Conservation (phyloP, 2,329 filamentous ascomycete species). For the Ophioceras dolichostomum region DNA sequence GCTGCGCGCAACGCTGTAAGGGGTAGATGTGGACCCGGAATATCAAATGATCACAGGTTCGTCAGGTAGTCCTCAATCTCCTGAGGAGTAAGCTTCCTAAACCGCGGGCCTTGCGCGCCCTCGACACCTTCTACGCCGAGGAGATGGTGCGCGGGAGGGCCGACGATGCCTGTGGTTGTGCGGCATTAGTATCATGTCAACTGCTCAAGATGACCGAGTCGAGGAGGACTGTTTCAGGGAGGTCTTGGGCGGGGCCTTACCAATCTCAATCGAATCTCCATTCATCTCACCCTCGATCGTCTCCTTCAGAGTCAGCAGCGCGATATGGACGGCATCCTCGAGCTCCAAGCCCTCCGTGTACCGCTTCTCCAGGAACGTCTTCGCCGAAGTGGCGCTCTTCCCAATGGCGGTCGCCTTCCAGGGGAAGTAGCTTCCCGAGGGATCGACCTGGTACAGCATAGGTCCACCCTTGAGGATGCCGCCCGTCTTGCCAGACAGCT, state of each 20-base stretch:
- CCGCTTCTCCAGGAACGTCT: constrained; percentile 98
- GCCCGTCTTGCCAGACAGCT: constrained; percentile 74
- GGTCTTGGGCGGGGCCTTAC: too few relatives aligned
- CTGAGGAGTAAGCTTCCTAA: constrained; percentile 90
- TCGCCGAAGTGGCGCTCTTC: constrained; percentile 95
- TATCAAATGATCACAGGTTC: constrained; percentile 62
- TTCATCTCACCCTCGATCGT: constrained; percentile 99
- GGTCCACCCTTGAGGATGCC: constrained; percentile 92
- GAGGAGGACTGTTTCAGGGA: too few relatives aligned
- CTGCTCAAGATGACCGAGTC: too few relatives aligned
- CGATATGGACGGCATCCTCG: constrained; percentile 97
- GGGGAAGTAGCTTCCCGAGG: constrained; percentile 96
- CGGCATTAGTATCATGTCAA: too few relatives aligned
- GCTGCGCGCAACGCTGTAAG: too few relatives aligned
- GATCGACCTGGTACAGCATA: constrained; percentile 97
- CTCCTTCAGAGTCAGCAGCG: constrained; percentile 92
- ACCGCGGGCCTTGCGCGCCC: constrained; percentile 71
- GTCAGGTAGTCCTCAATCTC: constrained; percentile 99
- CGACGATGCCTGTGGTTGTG: constrained; percentile 94
- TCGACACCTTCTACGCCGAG: constrained; percentile 85
- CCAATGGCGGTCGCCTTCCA: constrained; percentile 99
- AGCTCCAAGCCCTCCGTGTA: constrained; percentile 96
- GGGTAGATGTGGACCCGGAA: too few relatives aligned
- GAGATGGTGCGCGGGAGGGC: constrained; percentile 83
- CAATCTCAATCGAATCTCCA: constrained; percentile 95